A percentile compares a stretch with the other conserved stretches of the same genome.
Conservation (phyloP, 2,329 filamentous ascomycete species). For the Curvularia sp. region DNA sequence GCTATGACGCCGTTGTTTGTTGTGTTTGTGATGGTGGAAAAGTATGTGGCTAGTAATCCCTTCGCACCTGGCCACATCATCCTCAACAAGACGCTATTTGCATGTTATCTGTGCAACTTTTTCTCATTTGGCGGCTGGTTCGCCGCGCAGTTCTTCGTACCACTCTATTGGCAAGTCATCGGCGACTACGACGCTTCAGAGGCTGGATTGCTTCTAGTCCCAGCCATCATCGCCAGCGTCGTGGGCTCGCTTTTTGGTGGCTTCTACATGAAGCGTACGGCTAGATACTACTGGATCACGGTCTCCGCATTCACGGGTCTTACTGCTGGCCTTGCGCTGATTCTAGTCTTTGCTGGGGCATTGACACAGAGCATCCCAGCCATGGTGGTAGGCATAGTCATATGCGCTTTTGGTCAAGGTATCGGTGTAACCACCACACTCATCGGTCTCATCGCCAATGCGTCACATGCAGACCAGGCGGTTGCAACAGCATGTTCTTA, state of each 20-base stretch:
- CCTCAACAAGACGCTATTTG: slow-evolving; percentile 69
- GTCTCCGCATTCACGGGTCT: slow-evolving; percentile 63
- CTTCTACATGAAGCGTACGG: slow-evolving; percentile 72
- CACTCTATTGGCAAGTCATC: slow-evolving; percentile 79
- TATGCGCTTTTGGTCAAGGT: slow-evolving; percentile 63
- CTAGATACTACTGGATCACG: slow-evolving; percentile 74
- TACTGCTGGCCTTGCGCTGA: slow-evolving; percentile 61
- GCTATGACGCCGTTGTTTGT: slow-evolving; percentile 66
- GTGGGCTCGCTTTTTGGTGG: slow-evolving; percentile 70
- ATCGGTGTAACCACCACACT: slow-evolving; percentile 74
- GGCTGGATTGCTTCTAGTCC: slow-evolving; percentile 71
- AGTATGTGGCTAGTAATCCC: slow-evolving; percentile 70
- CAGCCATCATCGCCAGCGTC: slow-evolving; percentile 69
- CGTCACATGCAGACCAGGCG: slow-evolving; percentile 71
- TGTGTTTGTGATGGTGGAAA: slow-evolving; percentile 73
- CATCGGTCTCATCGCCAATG: slow-evolving; percentile 75
- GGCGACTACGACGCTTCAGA: slow-evolving; percentile 68
- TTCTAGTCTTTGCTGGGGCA: slow-evolving; percentile 66
- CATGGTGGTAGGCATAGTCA: slow-evolving; percentile 65
- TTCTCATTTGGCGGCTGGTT: slow-evolving; percentile 70
- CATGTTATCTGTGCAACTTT: slow-evolving; percentile 75
- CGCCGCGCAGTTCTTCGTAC: slow-evolving; percentile 73
- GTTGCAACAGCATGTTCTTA: slow-evolving; percentile 81
- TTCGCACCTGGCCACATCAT: slow-evolving; percentile 79
- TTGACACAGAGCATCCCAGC: slow-evolving; percentile 58